These are phyloP conservation scores for Pyrus hybrid DNA, from an alignment of 331 rosid genomes.

Conservation along the genomic window DNA sequence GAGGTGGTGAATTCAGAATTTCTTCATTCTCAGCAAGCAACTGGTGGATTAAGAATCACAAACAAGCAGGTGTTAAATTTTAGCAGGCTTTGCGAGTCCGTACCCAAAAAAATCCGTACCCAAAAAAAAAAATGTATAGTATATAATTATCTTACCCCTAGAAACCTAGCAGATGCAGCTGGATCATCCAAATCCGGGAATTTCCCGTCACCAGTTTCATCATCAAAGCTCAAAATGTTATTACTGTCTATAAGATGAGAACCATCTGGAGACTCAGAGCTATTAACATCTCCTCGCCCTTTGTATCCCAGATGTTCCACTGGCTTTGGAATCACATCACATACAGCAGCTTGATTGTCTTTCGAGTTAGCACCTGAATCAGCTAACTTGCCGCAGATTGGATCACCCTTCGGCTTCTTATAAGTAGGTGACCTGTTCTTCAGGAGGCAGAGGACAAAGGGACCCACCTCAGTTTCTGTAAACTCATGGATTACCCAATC, in stretches of 20 bases:
- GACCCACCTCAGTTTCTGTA: not conserved
- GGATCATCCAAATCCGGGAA: not conserved
- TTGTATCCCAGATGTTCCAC: not conserved
- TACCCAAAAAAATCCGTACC: too few relatives aligned
- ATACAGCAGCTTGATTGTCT: not conserved
- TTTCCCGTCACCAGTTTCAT: not conserved
- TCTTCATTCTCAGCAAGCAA: not conserved
- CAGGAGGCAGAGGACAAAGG: constrained; percentile 3
- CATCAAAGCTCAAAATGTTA: not conserved
- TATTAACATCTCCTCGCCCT: not conserved
- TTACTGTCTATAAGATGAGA: not conserved
- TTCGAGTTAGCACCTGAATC: not conserved
- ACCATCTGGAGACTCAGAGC: not conserved
- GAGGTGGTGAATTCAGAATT: not conserved
- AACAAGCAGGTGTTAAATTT: not conserved
- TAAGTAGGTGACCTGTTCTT: not conserved
- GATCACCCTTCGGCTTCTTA: not conserved
- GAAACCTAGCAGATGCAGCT: not conserved
- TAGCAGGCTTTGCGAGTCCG: not conserved
- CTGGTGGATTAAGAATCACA: not conserved
- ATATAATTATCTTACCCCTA: not conserved
- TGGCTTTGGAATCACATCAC: not conserved
- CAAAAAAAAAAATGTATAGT: not conserved
- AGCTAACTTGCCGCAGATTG: not conserved
- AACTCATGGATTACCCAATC: not conserved